Conservation (phyloP, 306 rosid species). For the Trifolium repens region DNA sequence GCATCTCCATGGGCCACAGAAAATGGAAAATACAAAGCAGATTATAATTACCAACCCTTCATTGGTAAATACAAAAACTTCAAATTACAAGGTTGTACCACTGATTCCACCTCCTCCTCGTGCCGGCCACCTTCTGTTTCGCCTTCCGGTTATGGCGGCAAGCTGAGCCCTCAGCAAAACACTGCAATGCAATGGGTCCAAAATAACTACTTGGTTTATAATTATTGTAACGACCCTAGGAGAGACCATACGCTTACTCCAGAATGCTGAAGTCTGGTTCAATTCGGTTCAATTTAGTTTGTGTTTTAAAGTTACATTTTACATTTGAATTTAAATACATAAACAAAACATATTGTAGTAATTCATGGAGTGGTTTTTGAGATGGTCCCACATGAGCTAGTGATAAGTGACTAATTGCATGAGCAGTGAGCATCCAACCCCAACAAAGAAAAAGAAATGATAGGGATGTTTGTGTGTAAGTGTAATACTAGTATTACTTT, state of each 20-base stretch:
- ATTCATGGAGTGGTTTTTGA: conserved; percentile 47
- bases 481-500: conserved; percentile 5
- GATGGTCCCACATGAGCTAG: conserved; percentile 53
- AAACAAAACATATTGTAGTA: conserved; percentile 12
- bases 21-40: conserved; percentile 84
- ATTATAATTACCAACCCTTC: conserved; percentile 84
- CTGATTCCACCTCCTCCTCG: conserved; percentile 35
- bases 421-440: conserved; percentile 63
- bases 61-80: conserved; percentile 69
- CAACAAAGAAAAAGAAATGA: conserved; percentile 10
- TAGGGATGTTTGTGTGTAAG: conserved; percentile 27
- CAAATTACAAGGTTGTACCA: conserved; percentile 61
- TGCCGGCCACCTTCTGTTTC: conserved; percentile 61
- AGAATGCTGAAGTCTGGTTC: conserved; percentile 60
- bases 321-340: neutral
- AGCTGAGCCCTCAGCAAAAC: conserved; percentile 58
- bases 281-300: conserved; percentile 5
- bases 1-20: conserved; percentile 97
- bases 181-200: conserved; percentile 79
- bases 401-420: conserved; percentile 44
- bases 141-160: conserved; percentile 38
- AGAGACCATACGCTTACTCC: conserved; percentile 82
- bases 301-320: conserved; percentile 7
- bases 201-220: conserved; percentile 67
- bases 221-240: conserved; percentile 75